phyloP scores from a whole-genome alignment of 768 basidiomycete genomes.

The Xanthoconium purpureum region DNA sequence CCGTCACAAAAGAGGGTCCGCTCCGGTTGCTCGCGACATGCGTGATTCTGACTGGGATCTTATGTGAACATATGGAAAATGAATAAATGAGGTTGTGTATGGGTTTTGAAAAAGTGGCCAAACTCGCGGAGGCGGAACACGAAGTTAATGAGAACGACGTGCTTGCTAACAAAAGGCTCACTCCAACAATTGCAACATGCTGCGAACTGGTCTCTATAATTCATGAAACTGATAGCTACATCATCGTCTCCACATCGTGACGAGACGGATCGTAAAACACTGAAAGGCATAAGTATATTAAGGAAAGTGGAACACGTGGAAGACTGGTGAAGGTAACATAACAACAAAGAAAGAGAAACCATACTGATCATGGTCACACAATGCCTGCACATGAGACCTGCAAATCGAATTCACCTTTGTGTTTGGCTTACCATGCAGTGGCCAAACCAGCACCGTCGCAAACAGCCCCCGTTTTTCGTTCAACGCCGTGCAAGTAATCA shows the following conservation, averaged over 20 bases:
- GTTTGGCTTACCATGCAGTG: conserved; percentile 5
- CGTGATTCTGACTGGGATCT: too few relatives aligned
- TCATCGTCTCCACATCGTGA: conserved; percentile 3
- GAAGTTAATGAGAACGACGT: too few relatives aligned
- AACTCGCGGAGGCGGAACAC: too few relatives aligned
- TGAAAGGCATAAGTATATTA: conserved; percentile 8
- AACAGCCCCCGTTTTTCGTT: conserved; percentile 42
- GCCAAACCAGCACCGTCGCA: conserved; percentile 28
- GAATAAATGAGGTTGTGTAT: too few relatives aligned
- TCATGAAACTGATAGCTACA: background rate
- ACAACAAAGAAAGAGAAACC: background rate
- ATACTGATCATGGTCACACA: background rate
- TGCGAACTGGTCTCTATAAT: too few relatives aligned
- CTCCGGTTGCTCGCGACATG: too few relatives aligned
- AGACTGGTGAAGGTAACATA: conserved; percentile 1
- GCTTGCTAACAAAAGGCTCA: background rate
- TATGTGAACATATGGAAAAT: too few relatives aligned
- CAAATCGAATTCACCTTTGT: background rate
- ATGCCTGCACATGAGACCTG: background rate
- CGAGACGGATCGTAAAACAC: conserved; percentile 12
- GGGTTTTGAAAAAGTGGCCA: too few relatives aligned
- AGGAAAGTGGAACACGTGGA: conserved; percentile 6
- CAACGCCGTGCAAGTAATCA: conserved; percentile 61
- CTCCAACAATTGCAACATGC: too few relatives aligned
- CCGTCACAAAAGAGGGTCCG: too few relatives aligned